Percentiles rank a stretch among this genome's conserved stretches.
phyloP scores from a whole-genome alignment of 1,139 yeast species.

The Arxiozyma heterogenica region DNA sequence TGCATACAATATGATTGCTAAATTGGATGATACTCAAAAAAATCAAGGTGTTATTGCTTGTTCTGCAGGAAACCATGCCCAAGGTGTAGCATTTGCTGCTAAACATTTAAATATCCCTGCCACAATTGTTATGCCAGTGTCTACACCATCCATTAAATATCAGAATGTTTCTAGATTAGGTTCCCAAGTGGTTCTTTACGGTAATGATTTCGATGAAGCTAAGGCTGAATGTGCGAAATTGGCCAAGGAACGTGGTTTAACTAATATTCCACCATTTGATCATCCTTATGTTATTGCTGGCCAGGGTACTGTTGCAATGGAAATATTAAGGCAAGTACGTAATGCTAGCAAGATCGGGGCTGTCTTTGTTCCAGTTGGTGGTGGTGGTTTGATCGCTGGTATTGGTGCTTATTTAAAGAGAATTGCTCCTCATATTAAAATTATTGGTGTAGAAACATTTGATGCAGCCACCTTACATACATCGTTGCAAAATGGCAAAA shows the following conservation, averaged over 20 bases:
- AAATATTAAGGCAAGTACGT: constrained; percentile 76
- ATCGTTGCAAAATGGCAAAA: constrained; percentile 50
- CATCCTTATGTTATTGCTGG: constrained; percentile 99
- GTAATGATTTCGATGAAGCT: constrained; percentile 91
- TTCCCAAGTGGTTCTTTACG: constrained; percentile 83
- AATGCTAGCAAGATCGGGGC: constrained; percentile 61
- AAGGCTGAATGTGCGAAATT: constrained; percentile 78
- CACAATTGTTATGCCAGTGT: constrained; percentile 95
- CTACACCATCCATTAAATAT: constrained; percentile 91
- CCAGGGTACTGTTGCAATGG: constrained; percentile 95
- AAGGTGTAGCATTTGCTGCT: constrained; percentile 94
- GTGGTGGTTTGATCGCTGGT: constrained; percentile 94
- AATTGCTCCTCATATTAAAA: constrained; percentile 93
- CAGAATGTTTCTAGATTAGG: constrained; percentile 88
- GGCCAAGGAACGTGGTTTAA: constrained; percentile 57
- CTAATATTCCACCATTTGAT: constrained; percentile 93
- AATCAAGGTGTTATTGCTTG: constrained; percentile 92
- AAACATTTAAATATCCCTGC: constrained; percentile 78
- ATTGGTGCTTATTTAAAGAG: constrained; percentile 82
- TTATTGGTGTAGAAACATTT: constrained; percentile 90
- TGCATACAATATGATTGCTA: constrained; percentile 94
- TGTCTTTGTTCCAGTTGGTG: constrained; percentile 89
- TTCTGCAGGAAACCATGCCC: constrained; percentile 98
- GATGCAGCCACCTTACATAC: constrained; percentile 88
- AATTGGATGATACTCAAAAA: constrained; percentile 57